Evolutionary conservation across 441 rosid species (phyloP), one percentile per base, ranked within the genome.

Genomic region (Isatis lusitanica): DNA sequence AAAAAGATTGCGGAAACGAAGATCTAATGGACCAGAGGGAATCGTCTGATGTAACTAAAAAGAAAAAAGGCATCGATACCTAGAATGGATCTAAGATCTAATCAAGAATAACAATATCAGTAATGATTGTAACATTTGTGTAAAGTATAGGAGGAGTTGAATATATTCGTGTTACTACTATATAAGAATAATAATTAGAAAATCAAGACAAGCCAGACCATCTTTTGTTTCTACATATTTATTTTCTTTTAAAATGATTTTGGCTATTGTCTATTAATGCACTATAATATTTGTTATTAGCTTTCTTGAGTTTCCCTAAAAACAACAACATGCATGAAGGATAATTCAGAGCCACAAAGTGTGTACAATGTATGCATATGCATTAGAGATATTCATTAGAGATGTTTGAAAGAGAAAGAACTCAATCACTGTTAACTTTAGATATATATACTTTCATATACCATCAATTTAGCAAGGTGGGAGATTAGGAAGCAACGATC

Each of bases 21-120:
- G 52, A 74, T 74, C 66, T 74, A 66, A 66, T 11, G 64, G 40
- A 55, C 15, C 33, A 64, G 59, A 65, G 44, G 13, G 66, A 65
- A 73, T 65, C 71, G 50, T 65, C 30, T 48, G 59, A 65, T 56
- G 51, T 46, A 39, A 73, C 43, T 48, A 28, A 12, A 51, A 63
- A 16, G 3, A 59, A 38, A 1, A 4, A 40, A 40, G 21, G 69
- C 70, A 75, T 75, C 24, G 42, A 68, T 75, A 61, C 63, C 70
- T 68, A 69, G 74, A 75, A 62, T 69, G 64, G 70, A 75, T 75
- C 79, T 75, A 62, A 63, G 64, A 75, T 69, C 69, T 67, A 66
- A 48, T 66, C 47, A 74, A 48, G 26, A 16, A 11, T 58, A 40
- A 59, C 55, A 59, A 48, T 18, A 46, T 36, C 58, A 38, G 9